Evolutionary conservation across 495 filamentous ascomycete genomes (phyloP), one percentile per base, ranked within the genome.

Genomic region (Annulohypoxylon nitens): DNA sequence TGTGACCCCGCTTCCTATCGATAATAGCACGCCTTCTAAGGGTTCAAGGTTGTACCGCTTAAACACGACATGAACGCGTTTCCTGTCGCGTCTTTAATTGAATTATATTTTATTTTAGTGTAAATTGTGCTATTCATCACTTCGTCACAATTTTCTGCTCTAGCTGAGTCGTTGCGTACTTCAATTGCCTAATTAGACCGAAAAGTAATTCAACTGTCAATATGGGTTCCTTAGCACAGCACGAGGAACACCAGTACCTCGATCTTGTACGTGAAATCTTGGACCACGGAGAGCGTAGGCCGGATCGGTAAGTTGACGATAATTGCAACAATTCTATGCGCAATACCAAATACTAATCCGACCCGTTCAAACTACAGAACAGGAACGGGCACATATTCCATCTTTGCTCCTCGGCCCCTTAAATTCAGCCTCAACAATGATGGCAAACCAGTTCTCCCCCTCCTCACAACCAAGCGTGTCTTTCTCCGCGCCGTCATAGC

Each of bases 401-500:
- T 98, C 76, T 97, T 97, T 78, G 95, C 92, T 1, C 96, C 95
- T 0, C 88, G 86, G 0, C 92, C 92, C 23, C 86, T 98, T 37
- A 94, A 93, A 76, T 99, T 97, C 86, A 87, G 86, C 59, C 93
- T 98, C 76, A 90, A 91, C 65, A 82, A 86, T 30, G 75, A 81
- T 75, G 80, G 83, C 74, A 75, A 78, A 60, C 88, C 90, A 4
- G 86, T 96, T 80, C 88, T 98, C 43, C 95, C 95, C 25, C 92
- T 98, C 74, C 90, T 98, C 11, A 98, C 95, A 5, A 98, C 96
- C 33, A 98, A 98, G 81, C 93, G 96, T 76, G 96, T 98, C 79
- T 97, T 97, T 86, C 86, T 92, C 36, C 93, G 93, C 69, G 96
- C 94, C 78, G 90, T 99, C 43, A 85, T 98, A 75, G 92, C 91